phyloP scores from a whole-genome alignment of 2,329 filamentous ascomycete species.

The Exserohilum turcica region DNA sequence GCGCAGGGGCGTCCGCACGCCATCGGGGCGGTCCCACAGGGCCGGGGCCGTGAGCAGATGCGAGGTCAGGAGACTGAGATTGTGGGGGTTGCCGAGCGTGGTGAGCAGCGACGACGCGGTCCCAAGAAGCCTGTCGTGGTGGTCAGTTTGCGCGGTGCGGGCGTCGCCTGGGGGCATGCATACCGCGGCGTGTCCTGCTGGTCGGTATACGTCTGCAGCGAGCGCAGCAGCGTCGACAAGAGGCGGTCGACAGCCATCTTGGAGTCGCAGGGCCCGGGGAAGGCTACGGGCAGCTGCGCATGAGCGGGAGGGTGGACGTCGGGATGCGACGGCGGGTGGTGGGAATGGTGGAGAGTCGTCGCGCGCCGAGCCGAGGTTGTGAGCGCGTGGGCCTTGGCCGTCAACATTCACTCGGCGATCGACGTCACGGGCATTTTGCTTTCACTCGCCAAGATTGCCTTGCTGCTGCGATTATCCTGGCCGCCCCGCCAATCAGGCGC shows the following conservation, averaged over 20 bases:
- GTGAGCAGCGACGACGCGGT: conserved; percentile 71
- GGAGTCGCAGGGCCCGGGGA: conserved; percentile 9
- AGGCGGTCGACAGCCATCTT: conserved; percentile 70
- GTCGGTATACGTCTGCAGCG: conserved; percentile 63
- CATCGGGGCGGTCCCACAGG: conserved; percentile 69
- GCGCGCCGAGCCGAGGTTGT: conserved; percentile 39
- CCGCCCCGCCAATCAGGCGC: conserved; percentile 1
- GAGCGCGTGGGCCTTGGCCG: conserved; percentile 22
- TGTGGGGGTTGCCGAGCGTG: conserved; percentile 74
- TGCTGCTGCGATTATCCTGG: neutral
- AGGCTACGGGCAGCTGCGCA: conserved; percentile 8
- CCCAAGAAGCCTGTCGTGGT: conserved; percentile 56
- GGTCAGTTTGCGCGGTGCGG: conserved; percentile 29
- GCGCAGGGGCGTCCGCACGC: conserved; percentile 66
- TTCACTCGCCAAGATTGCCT: neutral
- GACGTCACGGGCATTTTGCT: conserved; percentile 20
- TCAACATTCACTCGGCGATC: conserved; percentile 16
- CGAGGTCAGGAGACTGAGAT: conserved; percentile 72
- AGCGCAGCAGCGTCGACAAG: conserved; percentile 69
- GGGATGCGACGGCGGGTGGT: conserved; percentile 15
- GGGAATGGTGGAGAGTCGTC: too few species aligned
- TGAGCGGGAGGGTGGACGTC: neutral
- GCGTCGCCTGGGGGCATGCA: conserved; percentile 17
- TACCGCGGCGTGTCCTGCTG: conserved; percentile 66
- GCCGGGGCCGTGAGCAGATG: conserved; percentile 74